Conservation (phyloP, 2,329 filamentous ascomycete genomes). For the Exophiala calicioides region DNA sequence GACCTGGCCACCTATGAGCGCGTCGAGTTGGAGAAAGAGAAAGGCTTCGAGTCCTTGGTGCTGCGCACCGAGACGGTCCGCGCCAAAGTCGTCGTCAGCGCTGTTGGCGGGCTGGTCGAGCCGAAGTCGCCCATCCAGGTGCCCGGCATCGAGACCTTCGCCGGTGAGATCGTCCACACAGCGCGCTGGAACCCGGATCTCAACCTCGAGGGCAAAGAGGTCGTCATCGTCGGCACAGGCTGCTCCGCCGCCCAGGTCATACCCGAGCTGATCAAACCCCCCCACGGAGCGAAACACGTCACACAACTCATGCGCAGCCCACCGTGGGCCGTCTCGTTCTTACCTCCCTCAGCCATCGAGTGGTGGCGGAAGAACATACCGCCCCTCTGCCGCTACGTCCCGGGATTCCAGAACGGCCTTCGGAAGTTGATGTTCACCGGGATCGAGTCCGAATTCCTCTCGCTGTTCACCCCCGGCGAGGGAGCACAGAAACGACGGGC, state of each 20-base stretch:
- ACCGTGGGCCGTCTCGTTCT: constrained; percentile 55
- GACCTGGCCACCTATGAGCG: constrained; percentile 55
- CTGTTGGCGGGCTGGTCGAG: constrained; percentile 58
- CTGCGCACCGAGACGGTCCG: constrained; percentile 54
- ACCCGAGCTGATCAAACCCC: constrained; percentile 49
- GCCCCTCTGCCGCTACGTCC: constrained; percentile 50
- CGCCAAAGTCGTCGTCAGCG: constrained; percentile 57
- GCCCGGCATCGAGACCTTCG: constrained; percentile 55
- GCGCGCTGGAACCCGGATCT: constrained; percentile 56
- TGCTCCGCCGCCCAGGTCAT: constrained; percentile 61
- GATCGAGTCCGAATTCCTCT: constrained; percentile 38
- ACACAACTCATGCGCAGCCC: constrained; percentile 61
- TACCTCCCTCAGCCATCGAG: constrained; percentile 39
- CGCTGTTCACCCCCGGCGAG: constrained; percentile 51
- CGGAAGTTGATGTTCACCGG: constrained; percentile 49
- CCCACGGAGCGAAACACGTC: constrained; percentile 56
- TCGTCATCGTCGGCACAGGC: constrained; percentile 60
- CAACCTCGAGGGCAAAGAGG: constrained; percentile 55
- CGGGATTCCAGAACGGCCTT: constrained; percentile 51
- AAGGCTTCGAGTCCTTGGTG: constrained; percentile 52
- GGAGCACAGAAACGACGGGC: constrained; percentile 43
- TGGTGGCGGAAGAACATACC: constrained; percentile 52
- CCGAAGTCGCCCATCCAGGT: constrained; percentile 49
- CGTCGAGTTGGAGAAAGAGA: constrained; percentile 43
- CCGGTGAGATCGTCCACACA: constrained; percentile 59